Percentiles rank a stretch among this genome's conserved stretches.
These are phyloP conservation scores for Tritrichomonas foetus DNA, from an alignment of 208 protist species.

Conservation along the genomic window DNA sequence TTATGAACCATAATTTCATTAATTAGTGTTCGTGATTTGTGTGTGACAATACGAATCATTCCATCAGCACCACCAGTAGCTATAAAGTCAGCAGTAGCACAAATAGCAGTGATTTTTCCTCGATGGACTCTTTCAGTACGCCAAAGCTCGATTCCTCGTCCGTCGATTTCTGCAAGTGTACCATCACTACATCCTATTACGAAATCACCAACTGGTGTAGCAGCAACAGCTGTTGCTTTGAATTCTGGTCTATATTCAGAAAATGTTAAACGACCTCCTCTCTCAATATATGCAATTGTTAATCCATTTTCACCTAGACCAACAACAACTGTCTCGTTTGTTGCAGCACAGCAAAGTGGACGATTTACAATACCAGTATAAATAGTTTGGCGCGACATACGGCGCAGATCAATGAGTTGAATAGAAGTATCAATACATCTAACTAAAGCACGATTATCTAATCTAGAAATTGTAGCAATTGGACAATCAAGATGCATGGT, in stretches of 20 bases:
- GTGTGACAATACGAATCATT: background rate
- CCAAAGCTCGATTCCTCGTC: background rate
- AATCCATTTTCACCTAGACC: background rate
- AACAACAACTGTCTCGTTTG: background rate
- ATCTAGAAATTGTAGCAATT: background rate
- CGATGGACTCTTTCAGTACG: background rate
- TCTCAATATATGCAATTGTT: background rate
- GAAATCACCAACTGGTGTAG: background rate
- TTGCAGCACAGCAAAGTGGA: background rate
- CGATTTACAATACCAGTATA: background rate
- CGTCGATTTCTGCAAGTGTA: background rate
- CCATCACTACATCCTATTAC: background rate
- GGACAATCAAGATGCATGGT: background rate
- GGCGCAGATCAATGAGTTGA: background rate
- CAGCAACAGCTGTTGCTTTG: background rate
- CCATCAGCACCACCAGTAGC: background rate
- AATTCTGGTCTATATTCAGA: background rate
- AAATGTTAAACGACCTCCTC: background rate
- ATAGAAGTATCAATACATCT: background rate
- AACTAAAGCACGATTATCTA: background rate
- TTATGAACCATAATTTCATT: constrained; percentile 16
- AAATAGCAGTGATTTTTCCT: background rate
- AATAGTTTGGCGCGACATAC: background rate
- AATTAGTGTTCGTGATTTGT: background rate
- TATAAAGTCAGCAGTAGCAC: background rate